A percentile compares a stretch with the other conserved stretches of the same genome.
phyloP scores from a whole-genome alignment of 2,329 filamentous ascomycete genomes.

The Paramyrothecium sp. region DNA sequence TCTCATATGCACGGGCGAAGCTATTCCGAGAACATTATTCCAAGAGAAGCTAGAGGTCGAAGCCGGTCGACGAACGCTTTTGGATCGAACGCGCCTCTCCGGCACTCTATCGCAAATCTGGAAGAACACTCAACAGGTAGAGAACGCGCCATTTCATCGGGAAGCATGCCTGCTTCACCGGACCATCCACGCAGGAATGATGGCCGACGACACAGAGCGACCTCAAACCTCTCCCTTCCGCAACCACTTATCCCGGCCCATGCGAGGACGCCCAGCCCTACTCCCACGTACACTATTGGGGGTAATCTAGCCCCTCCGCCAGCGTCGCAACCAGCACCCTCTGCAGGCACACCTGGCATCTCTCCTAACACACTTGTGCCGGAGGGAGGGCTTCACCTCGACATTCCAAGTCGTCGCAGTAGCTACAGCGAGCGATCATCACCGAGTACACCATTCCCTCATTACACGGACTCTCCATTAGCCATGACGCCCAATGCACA shows the following conservation, averaged over 20 bases:
- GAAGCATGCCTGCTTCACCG: slow-evolving; percentile 28
- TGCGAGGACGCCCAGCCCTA: slow-evolving; percentile 23
- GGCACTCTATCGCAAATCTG: neutral
- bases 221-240: slow-evolving; percentile 15
- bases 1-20: slow-evolving; percentile 67
- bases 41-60: slow-evolving; percentile 12
- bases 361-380: slow-evolving; percentile 7
- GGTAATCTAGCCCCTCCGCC: slow-evolving; percentile 43
- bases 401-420: slow-evolving; percentile 44
- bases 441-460: slow-evolving; percentile 64
- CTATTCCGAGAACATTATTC: slow-evolving; percentile 33
- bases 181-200: slow-evolving; percentile 16
- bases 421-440: slow-evolving; percentile 45
- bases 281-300: slow-evolving; percentile 32
- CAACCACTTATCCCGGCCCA: slow-evolving; percentile 10
- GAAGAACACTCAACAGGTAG: slow-evolving; percentile 9
- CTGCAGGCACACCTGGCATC: slow-evolving; percentile 9
- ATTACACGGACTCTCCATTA: slow-evolving; percentile 59
- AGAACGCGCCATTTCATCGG: slow-evolving; percentile 45
- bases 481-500: slow-evolving; percentile 39
- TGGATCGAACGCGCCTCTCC: neutral
- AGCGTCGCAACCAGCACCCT: slow-evolving; percentile 16
- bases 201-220: slow-evolving; percentile 15
- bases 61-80: slow-evolving; percentile 24
- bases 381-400: slow-evolving; percentile 34